These are phyloP conservation scores for Hamamelis virginiana DNA, from an alignment of 164 flowering plant species.

Conservation along the genomic window DNA sequence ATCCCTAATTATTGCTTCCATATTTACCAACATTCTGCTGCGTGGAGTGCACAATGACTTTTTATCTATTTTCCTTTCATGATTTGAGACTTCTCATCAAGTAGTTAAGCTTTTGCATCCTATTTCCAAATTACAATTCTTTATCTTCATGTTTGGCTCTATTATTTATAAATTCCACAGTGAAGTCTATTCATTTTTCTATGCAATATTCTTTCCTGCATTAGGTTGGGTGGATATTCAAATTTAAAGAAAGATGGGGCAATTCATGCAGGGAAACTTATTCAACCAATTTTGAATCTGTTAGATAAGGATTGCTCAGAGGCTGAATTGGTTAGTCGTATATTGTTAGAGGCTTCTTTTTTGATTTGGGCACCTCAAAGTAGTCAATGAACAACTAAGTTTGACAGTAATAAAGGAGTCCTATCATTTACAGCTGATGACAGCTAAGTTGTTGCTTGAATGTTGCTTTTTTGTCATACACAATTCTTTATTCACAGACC, in stretches of 20 bases:
- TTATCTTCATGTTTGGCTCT: background rate
- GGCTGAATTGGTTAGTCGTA: slow-evolving; percentile 54
- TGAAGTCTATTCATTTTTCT: background rate
- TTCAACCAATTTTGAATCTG: slow-evolving; percentile 64
- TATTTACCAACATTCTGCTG: background rate
- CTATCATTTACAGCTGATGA: background rate
- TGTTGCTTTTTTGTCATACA: background rate
- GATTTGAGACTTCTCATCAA: background rate
- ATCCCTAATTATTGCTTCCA: background rate
- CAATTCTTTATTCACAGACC: background rate
- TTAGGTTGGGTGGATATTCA: slow-evolving; percentile 65
- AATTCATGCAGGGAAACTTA: slow-evolving; percentile 53
- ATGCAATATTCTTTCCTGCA: slow-evolving; percentile 1
- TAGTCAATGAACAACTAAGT: background rate
- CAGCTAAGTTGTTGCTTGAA: background rate
- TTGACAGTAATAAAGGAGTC: background rate
- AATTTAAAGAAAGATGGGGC: slow-evolving; percentile 65
- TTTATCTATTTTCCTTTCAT: background rate
- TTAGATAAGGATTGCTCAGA: slow-evolving; percentile 64
- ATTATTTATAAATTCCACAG: background rate
- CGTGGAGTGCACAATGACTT: background rate
- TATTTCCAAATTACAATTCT: background rate
- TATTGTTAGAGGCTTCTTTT: background rate
- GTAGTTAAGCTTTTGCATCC: background rate
- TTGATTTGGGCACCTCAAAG: background rate